A percentile compares a stretch with the other conserved stretches of the same genome.
These are phyloP conservation scores for Hagleromyces aurorensis DNA, from an alignment of 805 yeast genomes.

Conservation along the genomic window DNA sequence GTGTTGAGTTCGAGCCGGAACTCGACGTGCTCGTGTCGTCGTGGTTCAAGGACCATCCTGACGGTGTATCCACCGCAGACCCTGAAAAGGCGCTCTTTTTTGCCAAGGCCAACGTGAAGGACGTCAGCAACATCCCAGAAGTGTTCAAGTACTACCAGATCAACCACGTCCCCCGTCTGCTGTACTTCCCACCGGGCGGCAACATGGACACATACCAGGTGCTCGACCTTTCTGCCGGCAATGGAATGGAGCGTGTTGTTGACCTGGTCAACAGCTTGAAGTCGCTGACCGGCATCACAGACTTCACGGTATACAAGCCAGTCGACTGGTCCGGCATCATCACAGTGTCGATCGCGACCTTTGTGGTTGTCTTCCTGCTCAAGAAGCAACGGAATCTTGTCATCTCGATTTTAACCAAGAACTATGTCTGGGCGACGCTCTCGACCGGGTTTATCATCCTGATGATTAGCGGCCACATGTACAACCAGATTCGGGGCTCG, in stretches of 20 bases:
- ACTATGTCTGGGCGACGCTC: slow-evolving; percentile 63
- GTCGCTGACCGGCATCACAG: slow-evolving; percentile 18
- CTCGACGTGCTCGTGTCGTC: slow-evolving; percentile 54
- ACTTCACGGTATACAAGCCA: slow-evolving; percentile 32
- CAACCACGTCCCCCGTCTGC: slow-evolving; percentile 72
- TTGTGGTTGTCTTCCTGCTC: slow-evolving; percentile 29
- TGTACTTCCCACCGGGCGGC: slow-evolving; percentile 50
- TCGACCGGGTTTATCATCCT: slow-evolving; percentile 56
- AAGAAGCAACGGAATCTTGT: slow-evolving; percentile 33
- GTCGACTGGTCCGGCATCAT: slow-evolving; percentile 33
- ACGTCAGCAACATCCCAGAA: slow-evolving; percentile 43
- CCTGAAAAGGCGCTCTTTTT: slow-evolving; percentile 43
- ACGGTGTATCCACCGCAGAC: slow-evolving; percentile 30
- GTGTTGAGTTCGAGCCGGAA: slow-evolving; percentile 62
- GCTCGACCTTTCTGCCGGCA: slow-evolving; percentile 28
- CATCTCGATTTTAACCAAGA: slow-evolving; percentile 37
- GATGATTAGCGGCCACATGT: slow-evolving; percentile 89
- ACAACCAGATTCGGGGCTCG: slow-evolving; percentile 70
- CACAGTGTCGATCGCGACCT: slow-evolving; percentile 30
- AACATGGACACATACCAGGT: slow-evolving; percentile 24
- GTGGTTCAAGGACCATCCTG: slow-evolving; percentile 53
- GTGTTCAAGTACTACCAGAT: slow-evolving; percentile 38
- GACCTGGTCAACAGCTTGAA: slow-evolving; percentile 26
- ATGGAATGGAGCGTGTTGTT: slow-evolving; percentile 32
- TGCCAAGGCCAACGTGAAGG: slow-evolving; percentile 64